phyloP scores from a whole-genome alignment of 495 filamentous ascomycete genomes.

The Xylaria venustula region DNA sequence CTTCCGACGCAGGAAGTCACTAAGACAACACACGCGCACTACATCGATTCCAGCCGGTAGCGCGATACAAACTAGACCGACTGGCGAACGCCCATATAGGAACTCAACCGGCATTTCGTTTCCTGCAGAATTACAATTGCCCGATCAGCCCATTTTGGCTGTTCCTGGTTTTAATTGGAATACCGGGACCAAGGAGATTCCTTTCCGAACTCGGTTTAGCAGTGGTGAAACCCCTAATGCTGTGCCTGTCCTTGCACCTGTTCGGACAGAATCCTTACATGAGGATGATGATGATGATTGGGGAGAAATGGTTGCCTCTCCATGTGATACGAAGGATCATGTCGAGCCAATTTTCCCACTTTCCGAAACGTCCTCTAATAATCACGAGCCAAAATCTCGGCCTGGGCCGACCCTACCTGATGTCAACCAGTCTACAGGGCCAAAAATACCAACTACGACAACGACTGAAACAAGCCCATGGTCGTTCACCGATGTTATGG shows the following conservation, averaged over 20 bases:
- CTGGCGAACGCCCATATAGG: constrained; percentile 1
- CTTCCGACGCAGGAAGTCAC: constrained; percentile 32
- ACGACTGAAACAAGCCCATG: constrained; percentile 11
- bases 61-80: background rate
- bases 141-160: background rate
- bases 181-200: background rate
- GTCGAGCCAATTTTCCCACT: background rate
- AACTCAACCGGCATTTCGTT: constrained; percentile 14
- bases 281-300: constrained; percentile 52
- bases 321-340: constrained; percentile 23
- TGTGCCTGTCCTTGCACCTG: background rate
- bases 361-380: background rate
- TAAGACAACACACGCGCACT: constrained; percentile 19
- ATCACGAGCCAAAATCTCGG: constrained; percentile 2
- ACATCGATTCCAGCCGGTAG: constrained; percentile 16
- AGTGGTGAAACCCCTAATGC: too few species aligned
- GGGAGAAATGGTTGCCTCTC: constrained; percentile 57
- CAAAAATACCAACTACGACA: background rate
- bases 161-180: constrained; percentile 23
- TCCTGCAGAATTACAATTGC: background rate
- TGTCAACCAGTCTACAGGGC: background rate
- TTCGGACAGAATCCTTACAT: background rate
- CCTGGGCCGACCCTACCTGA: constrained; percentile 14
- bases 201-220: background rate
- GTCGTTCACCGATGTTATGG: constrained; percentile 20